A percentile compares a stretch with the other conserved stretches of the same genome.
These are phyloP conservation scores for Brassica carinata DNA, from an alignment of 345 rosid genomes.

Conservation along the genomic window DNA sequence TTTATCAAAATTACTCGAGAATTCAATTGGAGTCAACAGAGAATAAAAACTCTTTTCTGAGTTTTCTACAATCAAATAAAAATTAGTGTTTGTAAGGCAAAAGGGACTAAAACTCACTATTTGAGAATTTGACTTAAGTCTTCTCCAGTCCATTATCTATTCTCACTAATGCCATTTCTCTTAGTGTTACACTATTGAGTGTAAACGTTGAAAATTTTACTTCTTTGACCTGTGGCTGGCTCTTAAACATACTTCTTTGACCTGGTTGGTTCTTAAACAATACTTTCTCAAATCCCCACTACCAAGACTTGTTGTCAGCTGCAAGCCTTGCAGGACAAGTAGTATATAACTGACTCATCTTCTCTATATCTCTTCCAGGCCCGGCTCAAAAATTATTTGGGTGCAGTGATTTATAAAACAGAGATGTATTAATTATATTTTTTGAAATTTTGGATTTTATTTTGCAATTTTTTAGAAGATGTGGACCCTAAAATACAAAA, in stretches of 20 bases:
- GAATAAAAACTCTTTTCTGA: not conserved
- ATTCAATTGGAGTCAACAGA: not conserved
- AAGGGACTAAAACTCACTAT: not conserved
- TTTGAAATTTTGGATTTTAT: no score
- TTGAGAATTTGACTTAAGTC: not conserved
- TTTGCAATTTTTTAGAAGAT: no score
- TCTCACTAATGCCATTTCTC: not conserved
- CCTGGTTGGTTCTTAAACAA: no score
- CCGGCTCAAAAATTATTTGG: no score
- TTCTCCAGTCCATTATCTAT: not conserved
- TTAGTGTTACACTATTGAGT: not conserved
- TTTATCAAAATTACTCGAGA: not conserved
- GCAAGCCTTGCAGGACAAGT: not conserved
- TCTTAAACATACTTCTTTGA: not conserved
- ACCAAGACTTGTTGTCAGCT: not conserved
- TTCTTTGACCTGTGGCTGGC: not conserved
- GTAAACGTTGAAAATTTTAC: not conserved
- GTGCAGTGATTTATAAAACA: no score
- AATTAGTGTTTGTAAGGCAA: not conserved
- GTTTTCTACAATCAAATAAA: not conserved
- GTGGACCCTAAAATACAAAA: no score
- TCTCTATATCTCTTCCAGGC: no score
- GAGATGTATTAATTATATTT: no score
- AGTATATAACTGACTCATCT: not conserved
- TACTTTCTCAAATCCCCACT: not conserved